Evolutionary conservation across 2,329 filamentous ascomycete genomes (phyloP).

Genomic region (Pseudocercospora vitis): DNA sequence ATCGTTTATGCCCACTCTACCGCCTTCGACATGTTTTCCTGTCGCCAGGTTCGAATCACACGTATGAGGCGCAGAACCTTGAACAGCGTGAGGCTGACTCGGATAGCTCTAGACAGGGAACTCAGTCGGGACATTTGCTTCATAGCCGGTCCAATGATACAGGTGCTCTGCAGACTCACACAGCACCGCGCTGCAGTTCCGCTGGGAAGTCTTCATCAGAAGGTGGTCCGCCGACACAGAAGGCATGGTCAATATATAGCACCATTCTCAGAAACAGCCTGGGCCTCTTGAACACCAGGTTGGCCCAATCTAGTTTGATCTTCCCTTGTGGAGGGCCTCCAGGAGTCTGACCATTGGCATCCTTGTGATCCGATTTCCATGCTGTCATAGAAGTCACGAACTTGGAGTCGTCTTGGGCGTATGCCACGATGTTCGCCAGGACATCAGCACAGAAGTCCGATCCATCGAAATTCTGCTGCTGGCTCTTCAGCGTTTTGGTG

Average conservation of each 20-base stretch:
- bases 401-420: conserved; percentile 25
- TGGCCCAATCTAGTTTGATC: conserved; percentile 27
- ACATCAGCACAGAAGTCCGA: conserved; percentile 28
- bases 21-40: no score
- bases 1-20: no score
- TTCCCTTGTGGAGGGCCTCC: conserved; percentile 15
- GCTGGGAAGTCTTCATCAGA: conserved; percentile 25
- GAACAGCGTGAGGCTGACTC: no score
- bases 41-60: no score
- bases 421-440: conserved; percentile 25
- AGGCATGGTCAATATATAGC: conserved; percentile 25
- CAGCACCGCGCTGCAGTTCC: conserved; percentile 24
- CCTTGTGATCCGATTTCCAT: conserved; percentile 20
- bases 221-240: conserved; percentile 24
- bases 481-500: conserved; percentile 23
- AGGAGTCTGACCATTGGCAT: conserved; percentile 12
- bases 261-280: conserved; percentile 25
- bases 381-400: conserved; percentile 25
- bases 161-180: conserved; percentile 7
- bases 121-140: no score
- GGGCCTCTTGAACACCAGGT: conserved; percentile 27
- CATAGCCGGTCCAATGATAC: no score
- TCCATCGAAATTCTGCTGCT: conserved; percentile 27
- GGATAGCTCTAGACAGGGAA: no score
- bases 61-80: no score